A percentile compares a stretch with the other conserved stretches of the same genome.
phyloP scores from a whole-genome alignment of 345 rosid species.

The Hypericum perforatum region DNA sequence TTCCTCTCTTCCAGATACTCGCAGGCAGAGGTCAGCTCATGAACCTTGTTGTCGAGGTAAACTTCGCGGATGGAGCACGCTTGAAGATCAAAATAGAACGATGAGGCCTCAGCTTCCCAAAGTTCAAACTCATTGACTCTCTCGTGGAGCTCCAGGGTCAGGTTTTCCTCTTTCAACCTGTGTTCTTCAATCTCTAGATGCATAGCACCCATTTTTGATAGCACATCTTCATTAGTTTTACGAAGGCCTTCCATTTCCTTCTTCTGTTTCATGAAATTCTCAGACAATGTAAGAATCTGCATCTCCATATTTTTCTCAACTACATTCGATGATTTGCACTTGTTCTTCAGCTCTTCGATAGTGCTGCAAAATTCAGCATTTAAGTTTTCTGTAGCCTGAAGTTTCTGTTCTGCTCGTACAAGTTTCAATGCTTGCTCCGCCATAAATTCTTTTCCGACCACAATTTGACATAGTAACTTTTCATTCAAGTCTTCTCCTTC shows the following conservation, averaged over 20 bases:
- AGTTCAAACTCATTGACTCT: slow-evolving; percentile 64
- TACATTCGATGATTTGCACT: slow-evolving; percentile 39
- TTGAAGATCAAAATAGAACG: slow-evolving; percentile 84
- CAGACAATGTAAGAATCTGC: slow-evolving; percentile 32
- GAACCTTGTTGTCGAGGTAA: slow-evolving; percentile 39
- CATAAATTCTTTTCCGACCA: slow-evolving; percentile 41
- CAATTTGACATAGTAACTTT: slow-evolving; percentile 44
- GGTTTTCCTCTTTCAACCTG: slow-evolving; percentile 46
- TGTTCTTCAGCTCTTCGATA: slow-evolving; percentile 55
- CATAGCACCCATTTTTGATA: slow-evolving; percentile 31
- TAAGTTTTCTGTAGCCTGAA: slow-evolving; percentile 43
- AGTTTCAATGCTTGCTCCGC: slow-evolving; percentile 49
- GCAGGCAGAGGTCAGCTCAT: slow-evolving; percentile 20
- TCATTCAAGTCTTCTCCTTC: slow-evolving; percentile 46
- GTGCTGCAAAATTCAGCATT: slow-evolving; percentile 44
- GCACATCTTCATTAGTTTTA: slow-evolving; percentile 41
- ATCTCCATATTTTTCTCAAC: slow-evolving; percentile 31
- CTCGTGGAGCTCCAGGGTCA: slow-evolving; percentile 72
- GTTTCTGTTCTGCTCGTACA: slow-evolving; percentile 55
- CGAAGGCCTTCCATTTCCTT: slow-evolving; percentile 40
- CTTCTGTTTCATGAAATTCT: slow-evolving; percentile 27
- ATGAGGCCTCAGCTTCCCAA: slow-evolving; percentile 89
- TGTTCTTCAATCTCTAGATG: slow-evolving; percentile 40
- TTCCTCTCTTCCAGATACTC: slow-evolving; percentile 16
- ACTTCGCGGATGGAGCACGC: slow-evolving; percentile 56